Evolutionary conservation across 1,284 basidiomycete genomes (phyloP), one percentile per base, ranked within the genome.

Genomic region (Fistulinella cinereoalba): DNA sequence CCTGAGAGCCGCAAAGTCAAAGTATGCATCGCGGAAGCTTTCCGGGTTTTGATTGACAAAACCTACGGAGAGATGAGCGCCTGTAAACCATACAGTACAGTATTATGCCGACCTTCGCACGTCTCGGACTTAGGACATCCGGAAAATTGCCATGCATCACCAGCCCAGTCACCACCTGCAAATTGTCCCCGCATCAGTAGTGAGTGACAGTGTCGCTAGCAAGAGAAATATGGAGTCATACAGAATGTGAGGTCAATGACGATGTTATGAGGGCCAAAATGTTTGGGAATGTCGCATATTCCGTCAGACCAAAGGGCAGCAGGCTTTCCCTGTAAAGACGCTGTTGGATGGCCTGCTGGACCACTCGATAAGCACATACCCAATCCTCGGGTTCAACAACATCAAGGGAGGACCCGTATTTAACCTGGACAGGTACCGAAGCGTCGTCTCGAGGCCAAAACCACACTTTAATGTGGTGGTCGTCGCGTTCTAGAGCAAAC

Each of bases 11-110:
- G 71, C 71, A 57, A 81, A 66, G 31, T 77, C 72, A 66, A 77
- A 81, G 65, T 75, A 81, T 2, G 79, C 76, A 37, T 77, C 64
- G 13, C 41, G 47, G 60, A 80, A 80, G 11, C 70, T 73, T 1
- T 51, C 45, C 1, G 79, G 79, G 52, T 76, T 72, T 24, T 25
- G 22, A 40, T 62, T 33, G 7, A 58, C 59, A 24, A 41, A 60
- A 6, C 61, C 71, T 71, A 44, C 18, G 19, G 27, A 46, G 22
- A 25, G 16, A 16, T 51, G 28, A 41, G 21, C 25, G 25, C 19
- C 23, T 24, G 27, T 32, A 29, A 24, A 45, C 47, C 23, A 33
- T 13, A 15, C 31, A 32, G 7, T 7, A 15, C 1, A 32, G 7
- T 15, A 13, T 7, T n/a, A 32, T 32, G 31, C 65, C 39, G 42